These are phyloP conservation scores for Colletotrichum sp. DNA, from an alignment of 2,329 filamentous ascomycete genomes.

Conservation along the genomic window DNA sequence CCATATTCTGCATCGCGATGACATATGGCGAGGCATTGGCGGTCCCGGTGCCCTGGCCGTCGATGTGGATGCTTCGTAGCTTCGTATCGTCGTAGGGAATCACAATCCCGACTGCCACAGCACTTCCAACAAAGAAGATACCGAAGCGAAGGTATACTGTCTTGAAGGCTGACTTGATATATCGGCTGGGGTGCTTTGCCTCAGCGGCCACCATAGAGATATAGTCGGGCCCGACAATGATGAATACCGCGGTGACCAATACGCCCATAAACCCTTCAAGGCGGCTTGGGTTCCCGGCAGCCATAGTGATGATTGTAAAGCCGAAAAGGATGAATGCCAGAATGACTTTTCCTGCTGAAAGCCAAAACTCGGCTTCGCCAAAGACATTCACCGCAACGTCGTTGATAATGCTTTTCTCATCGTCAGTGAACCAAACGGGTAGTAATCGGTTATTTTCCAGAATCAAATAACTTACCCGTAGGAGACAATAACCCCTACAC, in stretches of 20 bases:
- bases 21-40: slow-evolving; percentile 62
- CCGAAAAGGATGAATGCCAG: slow-evolving; percentile 67
- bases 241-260: slow-evolving; percentile 69
- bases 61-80: slow-evolving; percentile 61
- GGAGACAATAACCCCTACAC: slow-evolving; percentile 22
- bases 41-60: slow-evolving; percentile 47
- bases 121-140: slow-evolving; percentile 56
- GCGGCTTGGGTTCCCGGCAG: slow-evolving; percentile 49
- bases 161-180: slow-evolving; percentile 58
- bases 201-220: slow-evolving; percentile 72
- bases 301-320: slow-evolving; percentile 52
- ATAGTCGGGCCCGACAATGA: slow-evolving; percentile 67
- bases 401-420: slow-evolving; percentile 6
- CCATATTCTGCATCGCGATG: slow-evolving; percentile 65
- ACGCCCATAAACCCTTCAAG: slow-evolving; percentile 75
- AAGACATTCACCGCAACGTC: slow-evolving; percentile 36
- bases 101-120: slow-evolving; percentile 69
- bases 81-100: slow-evolving; percentile 68
- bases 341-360: slow-evolving; percentile 59
- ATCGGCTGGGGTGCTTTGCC: slow-evolving; percentile 65
- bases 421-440: not conserved
- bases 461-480: slow-evolving; percentile 1
- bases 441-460: not conserved
- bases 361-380: slow-evolving; percentile 63
- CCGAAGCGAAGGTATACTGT: slow-evolving; percentile 72